Evolutionary conservation across 768 basidiomycete species (phyloP).

Genomic region (Daedaleopsis sinensis): DNA sequence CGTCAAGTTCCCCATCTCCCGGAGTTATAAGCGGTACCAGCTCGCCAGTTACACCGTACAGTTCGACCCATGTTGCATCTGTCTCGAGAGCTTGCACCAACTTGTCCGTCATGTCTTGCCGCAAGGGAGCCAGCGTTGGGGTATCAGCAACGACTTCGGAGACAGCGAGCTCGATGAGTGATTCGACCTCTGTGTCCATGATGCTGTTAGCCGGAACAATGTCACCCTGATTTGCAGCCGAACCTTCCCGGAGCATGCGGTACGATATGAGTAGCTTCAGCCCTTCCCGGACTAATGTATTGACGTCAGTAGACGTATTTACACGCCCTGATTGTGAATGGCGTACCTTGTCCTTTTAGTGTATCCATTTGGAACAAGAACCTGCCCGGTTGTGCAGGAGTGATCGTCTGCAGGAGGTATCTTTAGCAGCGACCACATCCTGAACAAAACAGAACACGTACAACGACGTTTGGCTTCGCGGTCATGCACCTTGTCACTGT

Average conservation of each 20-base stretch:
- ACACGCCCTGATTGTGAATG: not conserved
- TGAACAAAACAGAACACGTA: conserved; percentile 23
- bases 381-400: conserved; percentile 72
- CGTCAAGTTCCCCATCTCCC: conserved; percentile 33
- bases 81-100: conserved; percentile 62
- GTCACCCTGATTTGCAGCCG: not conserved
- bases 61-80: conserved; percentile 67
- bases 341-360: conserved; percentile 58
- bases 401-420: conserved; percentile 61
- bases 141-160: conserved; percentile 43
- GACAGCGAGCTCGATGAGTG: conserved; percentile 55
- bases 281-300: conserved; percentile 56
- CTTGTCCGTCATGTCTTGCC: conserved; percentile 48
- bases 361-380: conserved; percentile 84
- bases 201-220: not conserved
- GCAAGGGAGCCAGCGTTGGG: conserved; percentile 37
- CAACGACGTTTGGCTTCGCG: conserved; percentile 50
- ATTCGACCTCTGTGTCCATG: conserved; percentile 60
- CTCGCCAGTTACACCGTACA: conserved; percentile 73
- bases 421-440: not conserved
- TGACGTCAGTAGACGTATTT: not conserved
- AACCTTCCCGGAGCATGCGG: conserved; percentile 83
- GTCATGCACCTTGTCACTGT: conserved; percentile 53
- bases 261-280: conserved; percentile 71
- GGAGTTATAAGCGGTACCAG: conserved; percentile 53